These are phyloP conservation scores for Fusarium tricinctum DNA, from an alignment of 2,329 filamentous ascomycete genomes.

Conservation along the genomic window DNA sequence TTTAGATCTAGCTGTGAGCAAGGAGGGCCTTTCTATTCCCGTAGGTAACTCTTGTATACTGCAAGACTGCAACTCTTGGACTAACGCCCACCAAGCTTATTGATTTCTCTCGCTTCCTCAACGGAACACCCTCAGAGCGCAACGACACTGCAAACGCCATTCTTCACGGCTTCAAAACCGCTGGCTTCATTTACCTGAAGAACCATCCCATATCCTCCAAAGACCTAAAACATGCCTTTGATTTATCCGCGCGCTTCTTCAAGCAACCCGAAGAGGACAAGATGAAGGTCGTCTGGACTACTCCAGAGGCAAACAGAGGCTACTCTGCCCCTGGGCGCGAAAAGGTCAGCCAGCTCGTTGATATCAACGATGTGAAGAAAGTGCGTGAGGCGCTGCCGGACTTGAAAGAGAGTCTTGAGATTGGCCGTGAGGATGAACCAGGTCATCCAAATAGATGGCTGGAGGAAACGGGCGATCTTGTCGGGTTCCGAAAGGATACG, in stretches of 20 bases:
- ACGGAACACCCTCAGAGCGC: slow-evolving; percentile 72
- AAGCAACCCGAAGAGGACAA: slow-evolving; percentile 72
- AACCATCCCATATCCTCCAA: slow-evolving; percentile 78
- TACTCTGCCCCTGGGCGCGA: slow-evolving; percentile 79
- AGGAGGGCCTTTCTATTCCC: slow-evolving; percentile 68
- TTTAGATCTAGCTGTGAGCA: slow-evolving; percentile 62
- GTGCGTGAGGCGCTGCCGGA: slow-evolving; percentile 72
- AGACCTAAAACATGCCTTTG: slow-evolving; percentile 73
- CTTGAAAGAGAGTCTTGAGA: slow-evolving; percentile 76
- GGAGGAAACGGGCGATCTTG: slow-evolving; percentile 52
- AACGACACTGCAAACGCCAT: slow-evolving; percentile 77
- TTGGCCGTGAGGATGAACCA: slow-evolving; percentile 71
- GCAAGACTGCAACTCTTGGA: not conserved
- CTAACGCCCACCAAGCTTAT: slow-evolving; percentile 44
- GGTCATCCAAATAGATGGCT: slow-evolving; percentile 85
- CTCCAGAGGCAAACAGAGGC: slow-evolving; percentile 78
- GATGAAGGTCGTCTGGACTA: slow-evolving; percentile 77
- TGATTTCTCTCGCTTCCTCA: slow-evolving; percentile 80
- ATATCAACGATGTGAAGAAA: slow-evolving; percentile 69
- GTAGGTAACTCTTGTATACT: slow-evolving; percentile 53
- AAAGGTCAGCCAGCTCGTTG: slow-evolving; percentile 73
- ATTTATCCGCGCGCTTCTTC: slow-evolving; percentile 79
- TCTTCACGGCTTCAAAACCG: slow-evolving; percentile 83
- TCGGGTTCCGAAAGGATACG: slow-evolving; percentile 80
- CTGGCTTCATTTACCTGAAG: slow-evolving; percentile 90